Conservation (phyloP, 2,329 filamentous ascomycete species). For the Colletotrichum limetticola region DNA sequence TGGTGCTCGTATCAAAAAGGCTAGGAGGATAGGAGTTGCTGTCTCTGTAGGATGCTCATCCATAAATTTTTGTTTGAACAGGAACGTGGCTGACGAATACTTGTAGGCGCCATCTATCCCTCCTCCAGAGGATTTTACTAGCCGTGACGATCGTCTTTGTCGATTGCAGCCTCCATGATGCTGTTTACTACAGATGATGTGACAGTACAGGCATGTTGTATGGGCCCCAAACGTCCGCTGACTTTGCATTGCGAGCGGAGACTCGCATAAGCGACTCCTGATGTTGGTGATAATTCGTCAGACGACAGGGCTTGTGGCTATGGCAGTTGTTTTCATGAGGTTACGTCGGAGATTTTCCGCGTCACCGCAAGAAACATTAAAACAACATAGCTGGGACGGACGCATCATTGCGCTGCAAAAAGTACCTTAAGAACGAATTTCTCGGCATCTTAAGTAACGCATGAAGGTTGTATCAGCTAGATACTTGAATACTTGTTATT, state of each 20-base stretch:
- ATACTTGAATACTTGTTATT: no score
- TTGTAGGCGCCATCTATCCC: not conserved
- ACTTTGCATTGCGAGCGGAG: not conserved
- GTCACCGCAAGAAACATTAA: not conserved
- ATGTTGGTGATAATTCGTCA: not conserved
- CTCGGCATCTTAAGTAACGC: no score
- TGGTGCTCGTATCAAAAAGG: not conserved
- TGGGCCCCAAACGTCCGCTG: not conserved
- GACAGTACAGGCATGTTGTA: not conserved
- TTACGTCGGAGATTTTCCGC: not conserved
- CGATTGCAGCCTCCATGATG: not conserved
- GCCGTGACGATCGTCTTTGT: not conserved
- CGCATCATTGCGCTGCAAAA: not conserved
- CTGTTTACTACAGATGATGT: not conserved
- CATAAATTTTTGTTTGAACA: not conserved
- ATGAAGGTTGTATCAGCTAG: no score
- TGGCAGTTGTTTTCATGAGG: not conserved
- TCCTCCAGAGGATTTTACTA: not conserved
- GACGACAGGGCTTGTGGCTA: not conserved
- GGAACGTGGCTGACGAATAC: not conserved
- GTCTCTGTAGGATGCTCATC: not conserved
- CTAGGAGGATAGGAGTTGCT: not conserved
- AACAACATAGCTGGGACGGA: not conserved
- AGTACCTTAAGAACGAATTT: no score
- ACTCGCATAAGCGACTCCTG: not conserved